Conservation (phyloP, 2,329 filamentous ascomycete species). For the Talaromyces verruculosus region DNA sequence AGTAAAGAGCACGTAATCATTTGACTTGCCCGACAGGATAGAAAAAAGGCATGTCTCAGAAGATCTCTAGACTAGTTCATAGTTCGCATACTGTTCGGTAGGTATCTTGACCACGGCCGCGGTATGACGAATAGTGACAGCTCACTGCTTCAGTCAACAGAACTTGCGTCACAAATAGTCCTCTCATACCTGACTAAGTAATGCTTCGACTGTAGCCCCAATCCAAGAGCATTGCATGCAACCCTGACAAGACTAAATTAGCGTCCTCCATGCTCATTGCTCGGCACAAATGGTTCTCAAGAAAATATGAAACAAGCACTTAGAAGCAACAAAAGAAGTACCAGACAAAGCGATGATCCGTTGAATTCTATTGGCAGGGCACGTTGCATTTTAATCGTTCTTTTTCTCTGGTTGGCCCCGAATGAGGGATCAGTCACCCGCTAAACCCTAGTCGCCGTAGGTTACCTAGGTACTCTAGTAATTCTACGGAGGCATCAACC, state of each 20-base stretch:
- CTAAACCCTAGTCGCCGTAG: not conserved
- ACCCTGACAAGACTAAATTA: constrained; percentile 11
- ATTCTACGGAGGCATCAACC: not conserved
- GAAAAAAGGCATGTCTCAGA: not conserved
- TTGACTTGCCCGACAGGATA: not conserved
- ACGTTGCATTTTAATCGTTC: not conserved
- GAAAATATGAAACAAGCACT: constrained; percentile 9
- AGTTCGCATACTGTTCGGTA: not conserved
- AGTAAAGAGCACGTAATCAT: not conserved
- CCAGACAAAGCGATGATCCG: not conserved
- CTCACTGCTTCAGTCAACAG: not conserved
- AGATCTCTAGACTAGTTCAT: not conserved
- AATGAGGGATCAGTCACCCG: not conserved
- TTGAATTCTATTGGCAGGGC: not conserved
- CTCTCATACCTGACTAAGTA: not conserved
- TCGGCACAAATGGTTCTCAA: not conserved
- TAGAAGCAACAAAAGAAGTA: constrained; percentile 2
- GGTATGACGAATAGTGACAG: not conserved
- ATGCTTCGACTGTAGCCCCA: not conserved
- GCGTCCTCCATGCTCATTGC: not conserved
- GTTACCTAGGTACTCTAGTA: not conserved
- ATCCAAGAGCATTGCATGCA: constrained; percentile 1
- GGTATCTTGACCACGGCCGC: not conserved
- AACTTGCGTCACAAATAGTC: not conserved
- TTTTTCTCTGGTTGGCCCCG: not conserved